A percentile compares a stretch with the other conserved stretches of the same genome.
phyloP scores from a whole-genome alignment of 2,329 filamentous ascomycete genomes.

The Penicillium sp. region DNA sequence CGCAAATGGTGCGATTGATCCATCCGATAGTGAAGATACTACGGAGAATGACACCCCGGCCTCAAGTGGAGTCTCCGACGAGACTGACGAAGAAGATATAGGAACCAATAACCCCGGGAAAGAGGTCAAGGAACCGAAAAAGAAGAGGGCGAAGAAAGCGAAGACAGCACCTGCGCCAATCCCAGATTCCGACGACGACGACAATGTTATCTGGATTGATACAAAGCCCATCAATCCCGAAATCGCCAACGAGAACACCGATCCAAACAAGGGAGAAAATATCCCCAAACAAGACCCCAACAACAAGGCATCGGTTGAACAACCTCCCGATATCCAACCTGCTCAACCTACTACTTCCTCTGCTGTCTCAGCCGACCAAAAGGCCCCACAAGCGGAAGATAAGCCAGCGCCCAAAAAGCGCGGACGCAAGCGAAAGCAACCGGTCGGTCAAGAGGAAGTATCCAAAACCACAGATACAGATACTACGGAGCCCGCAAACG shows the following conservation, averaged over 20 bases:
- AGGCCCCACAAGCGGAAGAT: neutral
- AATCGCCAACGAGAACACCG: neutral
- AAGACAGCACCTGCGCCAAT: conserved; percentile 41
- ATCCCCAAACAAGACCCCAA: neutral
- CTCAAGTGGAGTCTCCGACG: conserved; percentile 1
- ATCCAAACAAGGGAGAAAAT: conserved; percentile 9
- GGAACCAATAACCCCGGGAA: conserved; percentile 6
- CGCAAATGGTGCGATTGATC: conserved; percentile 9
- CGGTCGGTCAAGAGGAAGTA: conserved; percentile 22
- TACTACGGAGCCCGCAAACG: neutral
- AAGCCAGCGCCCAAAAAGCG: conserved; percentile 42
- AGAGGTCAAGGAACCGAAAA: conserved; percentile 35
- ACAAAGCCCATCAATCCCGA: conserved; percentile 22
- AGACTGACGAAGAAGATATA: conserved; percentile 7
- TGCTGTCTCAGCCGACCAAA: neutral
- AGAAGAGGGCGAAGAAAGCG: conserved; percentile 47
- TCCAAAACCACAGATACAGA: neutral
- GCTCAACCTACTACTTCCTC: neutral
- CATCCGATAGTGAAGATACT: conserved; percentile 21
- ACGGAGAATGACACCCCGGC: conserved; percentile 18
- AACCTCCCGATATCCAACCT: neutral
- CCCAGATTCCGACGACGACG: conserved; percentile 37
- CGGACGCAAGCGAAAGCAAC: conserved; percentile 44
- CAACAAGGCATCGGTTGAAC: neutral
- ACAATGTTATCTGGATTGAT: conserved; percentile 46